Percentiles rank a stretch among this genome's conserved stretches.
Conservation (phyloP, 371 early-diverging fungal species). For the Mortierella sp. region DNA sequence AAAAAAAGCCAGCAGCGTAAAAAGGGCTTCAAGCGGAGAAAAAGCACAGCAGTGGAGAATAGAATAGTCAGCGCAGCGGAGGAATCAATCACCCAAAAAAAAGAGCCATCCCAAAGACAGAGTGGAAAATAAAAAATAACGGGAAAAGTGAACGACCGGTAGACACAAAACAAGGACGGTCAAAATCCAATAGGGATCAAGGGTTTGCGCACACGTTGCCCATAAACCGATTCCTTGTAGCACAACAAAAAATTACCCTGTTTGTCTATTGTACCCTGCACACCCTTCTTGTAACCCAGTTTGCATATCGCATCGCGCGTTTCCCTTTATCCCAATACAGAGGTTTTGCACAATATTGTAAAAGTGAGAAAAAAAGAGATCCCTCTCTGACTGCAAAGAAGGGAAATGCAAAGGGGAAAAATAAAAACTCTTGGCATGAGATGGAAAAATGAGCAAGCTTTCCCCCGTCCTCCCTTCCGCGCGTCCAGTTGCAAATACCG, state of each 20-base stretch:
- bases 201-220: slow-evolving; percentile 45
- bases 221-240: slow-evolving; percentile 5
- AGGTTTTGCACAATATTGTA: too few species aligned
- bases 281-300: too few species aligned
- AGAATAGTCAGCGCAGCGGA: not conserved
- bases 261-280: too few species aligned
- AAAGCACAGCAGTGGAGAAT: not conserved
- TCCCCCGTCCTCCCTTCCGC: too few species aligned
- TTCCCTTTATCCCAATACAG: too few species aligned
- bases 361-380: too few species aligned
- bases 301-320: too few species aligned
- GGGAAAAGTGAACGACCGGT: slow-evolving; percentile 11
- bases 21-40: slow-evolving; percentile 17
- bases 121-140: slow-evolving; percentile 8
- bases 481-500: too few species aligned
- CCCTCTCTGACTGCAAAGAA: too few species aligned
- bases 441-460: too few species aligned
- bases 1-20: slow-evolving; percentile 1
- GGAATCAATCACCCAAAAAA: not conserved
- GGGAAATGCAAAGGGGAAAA: too few species aligned
- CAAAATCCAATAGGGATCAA: slow-evolving; percentile 43
- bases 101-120: not conserved
- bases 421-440: too few species aligned
- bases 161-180: slow-evolving; percentile 10
- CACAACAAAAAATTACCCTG: not conserved